Conservation (phyloP, 139 green algal genomes). For the Asterochloris erici region DNA sequence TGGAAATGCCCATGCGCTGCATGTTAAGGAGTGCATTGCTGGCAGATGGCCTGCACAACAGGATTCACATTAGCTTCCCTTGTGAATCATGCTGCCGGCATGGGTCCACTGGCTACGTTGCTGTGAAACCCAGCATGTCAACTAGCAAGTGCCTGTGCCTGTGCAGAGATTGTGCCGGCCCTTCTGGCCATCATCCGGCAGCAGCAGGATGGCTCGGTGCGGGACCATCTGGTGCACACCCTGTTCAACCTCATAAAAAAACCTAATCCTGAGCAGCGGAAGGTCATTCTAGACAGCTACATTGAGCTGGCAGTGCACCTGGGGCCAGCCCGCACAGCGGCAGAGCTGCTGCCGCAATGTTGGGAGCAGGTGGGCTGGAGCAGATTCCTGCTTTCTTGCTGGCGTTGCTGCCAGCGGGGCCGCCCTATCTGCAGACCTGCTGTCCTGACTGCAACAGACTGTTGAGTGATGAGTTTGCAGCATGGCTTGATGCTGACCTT, state of each 20-base stretch:
- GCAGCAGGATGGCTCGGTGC: background rate
- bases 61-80: background rate
- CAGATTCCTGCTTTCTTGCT: no score
- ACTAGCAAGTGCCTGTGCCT: background rate
- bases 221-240: background rate
- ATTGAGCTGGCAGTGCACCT: conserved; percentile 17
- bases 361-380: conserved; percentile 18
- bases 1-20: background rate
- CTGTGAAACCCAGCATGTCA: background rate
- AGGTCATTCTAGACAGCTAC: conserved; percentile 14
- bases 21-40: background rate
- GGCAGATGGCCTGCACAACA: background rate
- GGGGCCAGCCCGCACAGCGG: conserved; percentile 11
- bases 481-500: no score
- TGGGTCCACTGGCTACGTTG: background rate
- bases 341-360: conserved; percentile 23
- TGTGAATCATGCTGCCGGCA: background rate
- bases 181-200: conserved; percentile 19
- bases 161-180: conserved; percentile 24
- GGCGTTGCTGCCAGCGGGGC: no score
- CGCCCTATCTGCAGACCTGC: no score
- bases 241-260: conserved; percentile 31
- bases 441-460: no score
- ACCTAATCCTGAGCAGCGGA: conserved; percentile 15
- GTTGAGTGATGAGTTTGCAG: no score